Base-by-base conservation (phyloP, 108 stramenopile species). In the Pseudonitzschia pungens region DNA sequence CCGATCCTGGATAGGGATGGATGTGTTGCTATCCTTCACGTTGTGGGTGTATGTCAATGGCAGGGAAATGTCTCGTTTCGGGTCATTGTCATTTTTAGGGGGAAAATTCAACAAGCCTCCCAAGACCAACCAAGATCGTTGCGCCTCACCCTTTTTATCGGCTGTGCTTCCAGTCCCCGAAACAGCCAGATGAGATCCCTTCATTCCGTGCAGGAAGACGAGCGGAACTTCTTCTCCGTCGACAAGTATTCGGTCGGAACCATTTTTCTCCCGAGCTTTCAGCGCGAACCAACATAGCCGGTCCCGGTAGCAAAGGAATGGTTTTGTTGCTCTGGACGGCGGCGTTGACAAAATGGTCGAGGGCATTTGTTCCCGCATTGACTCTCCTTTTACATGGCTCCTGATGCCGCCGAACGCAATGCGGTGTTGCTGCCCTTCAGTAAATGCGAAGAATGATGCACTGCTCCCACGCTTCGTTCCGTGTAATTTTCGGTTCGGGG, bases 191-290 rank as follows among this genome's bases (percentile, higher is more conserved):
- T 84, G 84, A 1, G 81, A 77, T 22, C 84, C 84, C 64, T 84
- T 84, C 79, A 84, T 82, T 22, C 84, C 84, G 2, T 82, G 84
- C 8, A 84, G 68, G 60, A 84, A 84, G 14, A 84, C 81, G 18
- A 84, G 68, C 11, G 84, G 84, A 11, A 84, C 68, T 43, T 73
- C 62, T 1, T 58, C 57, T 14, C 27, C 57, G 57, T 48, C 45
- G 45, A 18, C 5, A 48, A 14, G 7, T 1, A 11, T 4, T 18
- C 9, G 18, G 18, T 48, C 45, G 45, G 16, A 4, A 48, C 14
- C 45, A 48, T 12, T 48, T 48, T 11, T 11, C 3, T 12, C 16
- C 45, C 2, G 45, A 2, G 45, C 45, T 14, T 48, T 48, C 14
- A 48, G 10, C 3, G 45, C 1, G 16, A 12, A 48, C 45, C 16